A percentile compares a stretch with the other conserved stretches of the same genome.
phyloP scores from a whole-genome alignment of 2,329 filamentous ascomycete genomes.

The Calycina herbarum region DNA sequence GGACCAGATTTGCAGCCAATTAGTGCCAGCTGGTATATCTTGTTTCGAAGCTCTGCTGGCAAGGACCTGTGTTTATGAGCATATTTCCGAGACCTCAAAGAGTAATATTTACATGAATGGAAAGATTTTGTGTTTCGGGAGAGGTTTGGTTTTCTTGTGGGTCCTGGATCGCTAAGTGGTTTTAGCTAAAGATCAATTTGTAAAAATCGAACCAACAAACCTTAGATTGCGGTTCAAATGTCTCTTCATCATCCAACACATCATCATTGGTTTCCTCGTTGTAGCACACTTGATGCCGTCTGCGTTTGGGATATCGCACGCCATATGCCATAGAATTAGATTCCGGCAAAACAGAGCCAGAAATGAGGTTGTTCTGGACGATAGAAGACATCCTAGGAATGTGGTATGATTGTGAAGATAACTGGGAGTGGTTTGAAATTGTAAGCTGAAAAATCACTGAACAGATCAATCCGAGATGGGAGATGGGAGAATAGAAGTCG shows the following conservation, averaged over 20 bases:
- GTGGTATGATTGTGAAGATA: too few species aligned
- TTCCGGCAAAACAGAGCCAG: not conserved
- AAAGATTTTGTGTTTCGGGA: not conserved
- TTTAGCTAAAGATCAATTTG: not conserved
- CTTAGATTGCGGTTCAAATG: not conserved
- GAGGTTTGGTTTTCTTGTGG: not conserved
- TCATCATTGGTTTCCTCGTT: not conserved
- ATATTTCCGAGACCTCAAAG: not conserved
- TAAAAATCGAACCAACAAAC: not conserved
- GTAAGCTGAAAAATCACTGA: too few species aligned
- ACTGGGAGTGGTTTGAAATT: too few species aligned
- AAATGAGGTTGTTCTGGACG: too few species aligned
- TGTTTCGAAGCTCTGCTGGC: not conserved
- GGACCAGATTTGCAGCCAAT: not conserved
- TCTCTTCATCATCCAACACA: not conserved
- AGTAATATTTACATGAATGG: not conserved
- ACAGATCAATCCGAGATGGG: too few species aligned
- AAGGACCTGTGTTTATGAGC: not conserved
- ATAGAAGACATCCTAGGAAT: too few species aligned
- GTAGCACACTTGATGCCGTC: not conserved
- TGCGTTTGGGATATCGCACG: not conserved
- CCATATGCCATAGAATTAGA: not conserved
- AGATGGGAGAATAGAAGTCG: too few species aligned
- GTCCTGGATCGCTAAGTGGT: not conserved
- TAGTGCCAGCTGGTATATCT: not conserved